These are phyloP conservation scores for Arthrobotrys entomopaga DNA, from an alignment of 2,329 filamentous ascomycete species.

Conservation along the genomic window DNA sequence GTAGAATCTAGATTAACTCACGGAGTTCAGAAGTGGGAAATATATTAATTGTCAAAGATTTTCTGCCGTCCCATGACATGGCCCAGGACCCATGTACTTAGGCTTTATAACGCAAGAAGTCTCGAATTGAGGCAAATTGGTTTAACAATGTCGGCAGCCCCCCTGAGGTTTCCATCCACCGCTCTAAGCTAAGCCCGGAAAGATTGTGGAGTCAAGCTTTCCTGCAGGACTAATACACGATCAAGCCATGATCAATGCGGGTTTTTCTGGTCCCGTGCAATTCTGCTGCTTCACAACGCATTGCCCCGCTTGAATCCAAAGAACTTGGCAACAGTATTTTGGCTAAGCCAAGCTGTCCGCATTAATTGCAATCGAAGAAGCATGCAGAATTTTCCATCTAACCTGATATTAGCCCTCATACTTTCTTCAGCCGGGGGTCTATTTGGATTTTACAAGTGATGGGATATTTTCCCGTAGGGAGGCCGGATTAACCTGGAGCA, in stretches of 20 bases:
- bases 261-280: constrained; percentile 40
- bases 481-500: constrained; percentile 48
- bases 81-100: constrained; percentile 28
- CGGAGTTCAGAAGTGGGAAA: constrained; percentile 20
- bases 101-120: constrained; percentile 47
- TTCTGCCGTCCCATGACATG: not conserved
- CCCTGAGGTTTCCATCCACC: constrained; percentile 11
- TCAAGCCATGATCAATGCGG: constrained; percentile 37
- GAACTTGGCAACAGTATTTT: constrained; percentile 36
- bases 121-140: constrained; percentile 48
- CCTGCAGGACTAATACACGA: constrained; percentile 14
- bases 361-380: not conserved
- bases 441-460: constrained; percentile 15
- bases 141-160: constrained; percentile 24
- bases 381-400: constrained; percentile 28
- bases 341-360: constrained; percentile 13
- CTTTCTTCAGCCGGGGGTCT: constrained; percentile 31
- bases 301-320: not conserved
- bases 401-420: constrained; percentile 5
- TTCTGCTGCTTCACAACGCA: constrained; percentile 1
- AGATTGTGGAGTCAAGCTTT: constrained; percentile 48
- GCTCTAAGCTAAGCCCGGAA: constrained; percentile 29
- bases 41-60: not conserved
- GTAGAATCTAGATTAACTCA: not conserved
- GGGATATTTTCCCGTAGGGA: constrained; percentile 24